These are phyloP conservation scores for Leccinum boreale DNA, from an alignment of 768 basidiomycete species.

Conservation along the genomic window DNA sequence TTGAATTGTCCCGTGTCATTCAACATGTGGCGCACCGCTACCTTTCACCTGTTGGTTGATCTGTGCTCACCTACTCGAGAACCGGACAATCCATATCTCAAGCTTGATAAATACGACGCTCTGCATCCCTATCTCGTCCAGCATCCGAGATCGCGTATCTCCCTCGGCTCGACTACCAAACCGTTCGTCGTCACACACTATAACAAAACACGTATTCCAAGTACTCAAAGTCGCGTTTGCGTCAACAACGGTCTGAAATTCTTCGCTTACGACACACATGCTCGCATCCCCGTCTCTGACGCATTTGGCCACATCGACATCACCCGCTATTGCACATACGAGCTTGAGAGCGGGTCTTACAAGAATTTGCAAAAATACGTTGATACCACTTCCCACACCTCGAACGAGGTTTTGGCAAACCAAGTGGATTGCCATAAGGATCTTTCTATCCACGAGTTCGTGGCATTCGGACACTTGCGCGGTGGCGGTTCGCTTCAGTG, in stretches of 20 bases:
- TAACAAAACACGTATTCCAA: constrained; percentile 11
- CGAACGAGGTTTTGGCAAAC: constrained; percentile 42
- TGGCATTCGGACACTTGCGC: constrained; percentile 43
- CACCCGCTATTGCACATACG: constrained; percentile 26
- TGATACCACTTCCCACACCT: constrained; percentile 33
- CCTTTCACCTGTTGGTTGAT: constrained; percentile 38
- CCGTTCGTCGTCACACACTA: constrained; percentile 33
- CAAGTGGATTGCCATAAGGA: constrained; percentile 40
- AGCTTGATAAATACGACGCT: constrained; percentile 11
- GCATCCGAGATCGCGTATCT: constrained; percentile 19
- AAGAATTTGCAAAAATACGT: constrained; percentile 34
- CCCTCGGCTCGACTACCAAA: constrained; percentile 24
- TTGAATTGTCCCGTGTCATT: constrained; percentile 38
- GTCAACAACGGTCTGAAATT: constrained; percentile 32
- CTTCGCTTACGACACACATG: constrained; percentile 25
- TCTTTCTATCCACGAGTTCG: constrained; percentile 42
- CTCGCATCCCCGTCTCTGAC: constrained; percentile 6
- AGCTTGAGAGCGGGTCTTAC: constrained; percentile 34
- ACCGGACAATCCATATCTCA: constrained; percentile 9
- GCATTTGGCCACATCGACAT: constrained; percentile 16
- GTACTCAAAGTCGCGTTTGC: constrained; percentile 14
- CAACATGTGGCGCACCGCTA: constrained; percentile 42
- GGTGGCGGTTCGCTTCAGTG: constrained; percentile 44
- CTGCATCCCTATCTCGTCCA: constrained; percentile 10
- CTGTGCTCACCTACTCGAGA: constrained; percentile 24